Conservation (phyloP, 805 yeast species). For the Wickerhamomyces canadensis region DNA sequence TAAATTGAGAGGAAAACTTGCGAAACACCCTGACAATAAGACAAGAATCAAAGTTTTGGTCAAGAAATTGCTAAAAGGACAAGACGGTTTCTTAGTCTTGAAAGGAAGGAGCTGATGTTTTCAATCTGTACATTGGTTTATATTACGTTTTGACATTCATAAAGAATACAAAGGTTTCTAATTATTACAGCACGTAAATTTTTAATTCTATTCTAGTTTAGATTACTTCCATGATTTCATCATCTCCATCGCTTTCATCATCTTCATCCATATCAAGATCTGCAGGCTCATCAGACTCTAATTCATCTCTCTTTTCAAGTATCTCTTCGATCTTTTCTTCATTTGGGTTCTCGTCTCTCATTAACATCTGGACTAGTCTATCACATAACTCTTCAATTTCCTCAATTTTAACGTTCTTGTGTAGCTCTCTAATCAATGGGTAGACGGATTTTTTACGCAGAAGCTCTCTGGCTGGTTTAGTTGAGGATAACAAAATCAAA, state of each 20-base stretch:
- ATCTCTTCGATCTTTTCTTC: constrained; percentile 41
- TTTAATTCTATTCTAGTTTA: constrained; percentile 8
- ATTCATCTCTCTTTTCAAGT: constrained; percentile 41
- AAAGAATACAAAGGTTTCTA: too few relatives aligned
- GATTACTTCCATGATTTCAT: constrained; percentile 31
- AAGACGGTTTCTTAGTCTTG: constrained; percentile 26
- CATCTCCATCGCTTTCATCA: constrained; percentile 19
- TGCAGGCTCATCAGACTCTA: constrained; percentile 34
- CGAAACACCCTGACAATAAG: constrained; percentile 58
- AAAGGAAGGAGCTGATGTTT: too few relatives aligned
- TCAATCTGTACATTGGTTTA: too few relatives aligned
- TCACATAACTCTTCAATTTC: constrained; percentile 68
- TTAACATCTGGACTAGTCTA: constrained; percentile 79
- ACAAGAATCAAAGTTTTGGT: constrained; percentile 52
- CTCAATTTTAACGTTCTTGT: constrained; percentile 46
- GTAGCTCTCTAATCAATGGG: constrained; percentile 81
- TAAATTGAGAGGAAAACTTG: constrained; percentile 55
- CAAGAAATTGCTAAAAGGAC: constrained; percentile 50
- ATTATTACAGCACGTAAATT: too few relatives aligned
- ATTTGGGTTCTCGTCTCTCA: constrained; percentile 78
- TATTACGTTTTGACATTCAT: too few relatives aligned
- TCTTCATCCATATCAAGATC: constrained; percentile 13
- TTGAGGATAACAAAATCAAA: constrained; percentile 71
- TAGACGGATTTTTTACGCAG: constrained; percentile 81
- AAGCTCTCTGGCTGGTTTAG: constrained; percentile 65